A percentile compares a stretch with the other conserved stretches of the same genome.
phyloP scores from a whole-genome alignment of 2,329 filamentous ascomycete genomes.

The Helotiales sp. region DNA sequence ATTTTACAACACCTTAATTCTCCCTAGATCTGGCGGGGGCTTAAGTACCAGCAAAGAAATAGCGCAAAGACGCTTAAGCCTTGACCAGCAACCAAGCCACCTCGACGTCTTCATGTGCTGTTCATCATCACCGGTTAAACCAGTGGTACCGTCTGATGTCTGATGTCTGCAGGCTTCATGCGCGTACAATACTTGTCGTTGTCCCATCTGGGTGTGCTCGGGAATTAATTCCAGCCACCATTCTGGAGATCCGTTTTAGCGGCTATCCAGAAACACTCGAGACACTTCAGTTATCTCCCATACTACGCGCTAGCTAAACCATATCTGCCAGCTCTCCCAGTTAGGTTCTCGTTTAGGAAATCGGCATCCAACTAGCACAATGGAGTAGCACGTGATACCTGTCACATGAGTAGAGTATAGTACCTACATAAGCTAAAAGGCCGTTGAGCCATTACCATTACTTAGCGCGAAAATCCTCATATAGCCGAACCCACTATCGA shows the following conservation, averaged over 20 bases:
- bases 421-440: not conserved
- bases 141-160: not conserved
- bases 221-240: slow-evolving; percentile 1
- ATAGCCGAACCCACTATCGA: slow-evolving; percentile 3
- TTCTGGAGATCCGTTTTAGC: slow-evolving; percentile 1
- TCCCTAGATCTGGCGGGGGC: too few relatives aligned
- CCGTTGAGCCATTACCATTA: not conserved
- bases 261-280: slow-evolving; percentile 8
- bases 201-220: not conserved
- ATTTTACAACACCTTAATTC: too few relatives aligned
- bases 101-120: too few relatives aligned
- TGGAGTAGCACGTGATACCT: not conserved
- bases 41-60: too few relatives aligned
- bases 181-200: not conserved
- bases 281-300: not conserved
- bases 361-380: too few relatives aligned
- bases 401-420: not conserved
- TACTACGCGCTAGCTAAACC: not conserved
- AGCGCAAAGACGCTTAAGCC: too few relatives aligned
- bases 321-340: not conserved
- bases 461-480: slow-evolving; percentile 8
- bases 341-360: too few relatives aligned
- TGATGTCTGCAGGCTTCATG: not conserved
- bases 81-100: too few relatives aligned
- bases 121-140: not conserved